A percentile compares a stretch with the other conserved stretches of the same genome.
These are phyloP conservation scores for Cyberlindnera bimundalis DNA, from an alignment of 805 yeast genomes.

Conservation along the genomic window DNA sequence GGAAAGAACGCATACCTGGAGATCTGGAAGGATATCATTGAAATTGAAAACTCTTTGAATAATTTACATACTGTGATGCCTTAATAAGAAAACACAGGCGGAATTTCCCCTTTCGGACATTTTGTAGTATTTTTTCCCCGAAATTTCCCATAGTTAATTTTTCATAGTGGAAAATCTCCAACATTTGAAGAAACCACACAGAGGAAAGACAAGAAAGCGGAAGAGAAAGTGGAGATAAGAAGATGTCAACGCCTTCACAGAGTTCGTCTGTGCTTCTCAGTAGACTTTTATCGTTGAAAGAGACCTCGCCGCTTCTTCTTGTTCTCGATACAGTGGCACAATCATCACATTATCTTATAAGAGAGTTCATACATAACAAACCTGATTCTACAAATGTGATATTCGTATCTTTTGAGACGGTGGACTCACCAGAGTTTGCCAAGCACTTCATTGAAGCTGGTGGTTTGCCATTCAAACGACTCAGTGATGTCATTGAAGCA, in stretches of 20 bases:
- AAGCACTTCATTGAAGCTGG: constrained; percentile 46
- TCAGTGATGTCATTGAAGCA: constrained; percentile 25
- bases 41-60: constrained; percentile 43
- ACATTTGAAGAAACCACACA: too few species aligned
- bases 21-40: constrained; percentile 64
- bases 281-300: constrained; percentile 67
- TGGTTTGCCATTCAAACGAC: constrained; percentile 21
- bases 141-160: background rate
- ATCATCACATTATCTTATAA: constrained; percentile 52
- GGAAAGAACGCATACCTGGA: constrained; percentile 57
- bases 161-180: too few species aligned
- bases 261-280: constrained; percentile 56
- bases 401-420: constrained; percentile 68
- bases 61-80: constrained; percentile 6
- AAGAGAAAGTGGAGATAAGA: background rate
- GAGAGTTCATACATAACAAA: constrained; percentile 51
- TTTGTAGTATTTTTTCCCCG: background rate
- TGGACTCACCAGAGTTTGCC: constrained; percentile 47
- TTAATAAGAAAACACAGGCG: background rate
- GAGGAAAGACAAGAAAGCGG: too few species aligned
- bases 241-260: constrained; percentile 27
- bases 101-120: background rate
- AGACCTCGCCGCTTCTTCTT: constrained; percentile 68
- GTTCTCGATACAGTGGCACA: constrained; percentile 69
- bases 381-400: constrained; percentile 37